Evolutionary conservation across 2,329 filamentous ascomycete genomes (phyloP).

Genomic region (Colletotrichum lentis): DNA sequence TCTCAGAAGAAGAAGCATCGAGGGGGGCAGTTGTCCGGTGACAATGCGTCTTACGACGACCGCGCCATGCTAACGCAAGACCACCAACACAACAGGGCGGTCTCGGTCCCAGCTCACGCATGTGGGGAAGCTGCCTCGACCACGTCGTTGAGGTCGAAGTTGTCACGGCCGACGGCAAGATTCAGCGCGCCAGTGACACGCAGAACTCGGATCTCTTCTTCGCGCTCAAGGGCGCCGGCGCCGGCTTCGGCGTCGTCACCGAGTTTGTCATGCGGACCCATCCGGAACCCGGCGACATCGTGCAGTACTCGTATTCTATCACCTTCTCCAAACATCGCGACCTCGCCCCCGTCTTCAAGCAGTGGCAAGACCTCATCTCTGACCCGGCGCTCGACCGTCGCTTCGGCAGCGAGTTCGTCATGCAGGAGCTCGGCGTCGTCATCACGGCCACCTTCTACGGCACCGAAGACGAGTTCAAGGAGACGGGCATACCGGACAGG

Average conservation of each 20-base stretch:
- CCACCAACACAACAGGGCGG: conserved; percentile 55
- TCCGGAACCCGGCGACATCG: conserved; percentile 61
- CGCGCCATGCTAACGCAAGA: conserved; percentile 18
- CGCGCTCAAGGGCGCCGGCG: conserved; percentile 64
- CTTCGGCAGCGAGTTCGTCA: conserved; percentile 65
- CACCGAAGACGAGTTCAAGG: conserved; percentile 62
- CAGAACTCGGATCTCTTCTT: conserved; percentile 64
- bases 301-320: conserved; percentile 67
- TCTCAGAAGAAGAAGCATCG: conserved; percentile 17
- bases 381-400: conserved; percentile 65
- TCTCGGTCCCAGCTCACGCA: conserved; percentile 64
- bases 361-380: conserved; percentile 66
- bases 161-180: conserved; percentile 63
- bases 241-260: conserved; percentile 65
- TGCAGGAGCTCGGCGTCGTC: conserved; percentile 61
- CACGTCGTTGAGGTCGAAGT: conserved; percentile 64
- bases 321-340: conserved; percentile 57
- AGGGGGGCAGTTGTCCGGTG: not conserved
- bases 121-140: conserved; percentile 66
- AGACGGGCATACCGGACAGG: conserved; percentile 56
- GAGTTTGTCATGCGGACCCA: conserved; percentile 65
- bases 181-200: conserved; percentile 56
- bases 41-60: conserved; percentile 8
- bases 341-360: conserved; percentile 59
- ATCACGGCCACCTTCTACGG: conserved; percentile 71